Base-by-base conservation (phyloP, 139 green algal species). In the Zygnema circumcarinatum region DNA sequence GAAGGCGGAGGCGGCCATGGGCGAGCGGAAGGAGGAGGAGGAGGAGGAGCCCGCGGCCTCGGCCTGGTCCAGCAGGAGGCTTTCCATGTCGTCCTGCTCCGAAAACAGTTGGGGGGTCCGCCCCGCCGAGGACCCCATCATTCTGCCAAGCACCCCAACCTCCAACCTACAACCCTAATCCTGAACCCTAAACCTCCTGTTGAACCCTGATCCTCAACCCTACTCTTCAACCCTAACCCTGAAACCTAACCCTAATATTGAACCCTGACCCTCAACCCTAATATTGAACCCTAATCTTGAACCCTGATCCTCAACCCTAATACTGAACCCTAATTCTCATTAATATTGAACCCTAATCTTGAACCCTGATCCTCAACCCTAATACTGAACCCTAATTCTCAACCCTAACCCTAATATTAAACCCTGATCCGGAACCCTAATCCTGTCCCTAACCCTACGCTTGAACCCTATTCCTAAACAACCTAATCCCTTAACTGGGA, bases 31-130 rank as follows among this genome's bases (percentile, higher is more conserved):
- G 7, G 7, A 25, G 7, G 7, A 11, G 16, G 7, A 25, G 38
- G 16, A 78, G 7, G 7, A 25, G 7, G 7, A 11, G 16, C 69
- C 16, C 7, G 36, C 69, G 69, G 16, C 16, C 39, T 41, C 69
- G 3, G 40, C 54, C 16, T 84, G 76, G 35, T 84, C 76, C 33
- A 84, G 56, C 73, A 84, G 3, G 47, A 84, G 33, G 56, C 76
- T 84, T 11, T 84, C 76, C 76, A 84, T 84, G 38, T n/a, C 11
- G 69, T 76, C 76, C 11, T 78, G 7, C 69, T 7, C 7, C 7
- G 7, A 7, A 25, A 25, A 7, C 47, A 62, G 7, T 7, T 7
- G 7, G 16, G 47, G 16, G 16, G 47, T 25, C 47, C 47, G 47
- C 47, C 47, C 47, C 16, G 7, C 47, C 47, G 16, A 62, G 16